A percentile compares a stretch with the other conserved stretches of the same genome.
These are phyloP conservation scores for Camillea tinctor DNA, from an alignment of 2,329 filamentous ascomycete genomes.

Conservation along the genomic window DNA sequence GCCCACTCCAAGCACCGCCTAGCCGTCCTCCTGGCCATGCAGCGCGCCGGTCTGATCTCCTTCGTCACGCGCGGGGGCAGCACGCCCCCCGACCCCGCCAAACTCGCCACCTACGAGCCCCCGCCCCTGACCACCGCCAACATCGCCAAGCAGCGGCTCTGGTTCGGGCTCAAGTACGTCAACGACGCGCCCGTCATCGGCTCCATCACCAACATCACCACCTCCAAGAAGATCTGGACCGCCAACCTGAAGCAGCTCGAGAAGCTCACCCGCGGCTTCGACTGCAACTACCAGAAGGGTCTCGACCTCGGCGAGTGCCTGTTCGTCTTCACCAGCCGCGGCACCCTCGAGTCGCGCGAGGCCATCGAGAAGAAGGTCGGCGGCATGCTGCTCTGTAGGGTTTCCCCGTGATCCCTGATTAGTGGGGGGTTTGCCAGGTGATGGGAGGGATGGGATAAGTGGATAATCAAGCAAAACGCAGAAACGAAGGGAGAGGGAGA, in stretches of 20 bases:
- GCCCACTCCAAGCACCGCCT: constrained; percentile 80
- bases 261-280: constrained; percentile 66
- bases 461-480: not conserved
- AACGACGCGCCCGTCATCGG: constrained; percentile 76
- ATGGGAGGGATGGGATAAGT: no score
- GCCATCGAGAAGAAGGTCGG: constrained; percentile 78
- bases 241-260: constrained; percentile 62
- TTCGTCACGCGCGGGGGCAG: constrained; percentile 72
- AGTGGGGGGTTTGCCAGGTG: no score
- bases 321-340: constrained; percentile 74
- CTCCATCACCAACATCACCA: constrained; percentile 65
- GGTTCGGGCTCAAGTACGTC: constrained; percentile 90
- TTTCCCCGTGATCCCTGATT: constrained; percentile 33
- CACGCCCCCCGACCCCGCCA: constrained; percentile 48
- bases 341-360: constrained; percentile 78
- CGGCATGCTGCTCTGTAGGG: constrained; percentile 75
- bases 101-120: constrained; percentile 46
- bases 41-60: constrained; percentile 79
- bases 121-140: constrained; percentile 67
- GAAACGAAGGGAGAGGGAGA: no score
- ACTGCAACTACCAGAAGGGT: constrained; percentile 60
- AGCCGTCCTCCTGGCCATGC: constrained; percentile 70
- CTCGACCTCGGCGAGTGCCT: constrained; percentile 79
- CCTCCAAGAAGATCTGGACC: constrained; percentile 70
- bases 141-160: constrained; percentile 72